Conservation (phyloP, 2,329 filamentous ascomycete species). For the Aspergillus fumigatiaffinis region DNA sequence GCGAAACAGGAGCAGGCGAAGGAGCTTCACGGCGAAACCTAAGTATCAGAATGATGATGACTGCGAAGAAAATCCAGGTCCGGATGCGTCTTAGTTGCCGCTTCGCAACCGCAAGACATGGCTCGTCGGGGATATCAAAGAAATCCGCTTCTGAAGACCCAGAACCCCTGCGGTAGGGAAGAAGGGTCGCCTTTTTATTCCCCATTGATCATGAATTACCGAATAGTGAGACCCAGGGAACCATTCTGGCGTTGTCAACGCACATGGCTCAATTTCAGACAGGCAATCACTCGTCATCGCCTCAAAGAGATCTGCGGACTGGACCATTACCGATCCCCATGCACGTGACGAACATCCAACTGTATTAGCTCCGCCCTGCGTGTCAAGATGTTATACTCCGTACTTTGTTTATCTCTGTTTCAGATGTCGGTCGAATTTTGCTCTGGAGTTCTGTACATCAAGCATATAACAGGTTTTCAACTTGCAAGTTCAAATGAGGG, state of each 20-base stretch:
- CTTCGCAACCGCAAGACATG: conserved; percentile 24
- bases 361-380: background rate
- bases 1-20: conserved; percentile 16
- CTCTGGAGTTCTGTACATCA: background rate
- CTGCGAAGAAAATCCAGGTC: conserved; percentile 24
- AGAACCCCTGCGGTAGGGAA: conserved; percentile 29
- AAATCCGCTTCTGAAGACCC: conserved; percentile 31
- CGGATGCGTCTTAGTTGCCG: conserved; percentile 30
- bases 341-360: background rate
- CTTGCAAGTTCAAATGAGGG: background rate
- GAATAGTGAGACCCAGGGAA: background rate
- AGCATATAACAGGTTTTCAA: background rate
- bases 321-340: background rate
- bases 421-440: background rate
- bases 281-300: background rate
- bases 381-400: background rate
- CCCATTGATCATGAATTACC: conserved; percentile 2
- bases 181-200: conserved; percentile 8
- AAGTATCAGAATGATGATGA: conserved; percentile 23
- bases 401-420: background rate
- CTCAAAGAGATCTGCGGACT: background rate
- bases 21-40: conserved; percentile 20
- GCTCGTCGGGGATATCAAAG: conserved; percentile 35
- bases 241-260: conserved; percentile 1
- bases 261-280: background rate